Base-by-base conservation (phyloP, 2,329 filamentous ascomycete species). In the Ophiocordyceps unilateralis region DNA sequence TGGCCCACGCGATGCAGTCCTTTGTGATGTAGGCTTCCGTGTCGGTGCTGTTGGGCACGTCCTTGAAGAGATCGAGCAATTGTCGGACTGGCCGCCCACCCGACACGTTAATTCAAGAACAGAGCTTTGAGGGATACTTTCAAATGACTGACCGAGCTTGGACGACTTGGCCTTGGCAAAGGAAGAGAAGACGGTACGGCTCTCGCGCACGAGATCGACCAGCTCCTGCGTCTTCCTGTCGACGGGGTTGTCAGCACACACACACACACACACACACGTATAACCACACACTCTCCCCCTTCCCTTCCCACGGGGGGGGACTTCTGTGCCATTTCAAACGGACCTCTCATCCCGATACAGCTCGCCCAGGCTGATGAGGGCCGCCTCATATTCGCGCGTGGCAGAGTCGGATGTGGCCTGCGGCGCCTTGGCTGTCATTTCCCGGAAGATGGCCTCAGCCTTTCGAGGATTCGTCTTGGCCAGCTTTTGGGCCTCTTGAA, bases 151-250 rank as follows among this genome's bases (percentile, higher is more conserved):
- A 96, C 91, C 86, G 48, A 98, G 72, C 68, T 98, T 98, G 44
- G 91, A 85, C 26, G 91, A 96, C 76, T 98, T 98, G 48, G 93
- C 91, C 72, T 96, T 95, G 50, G 91, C 91, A 63, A 98, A 96
- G 49, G 85, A 91, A 45, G 89, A 95, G 50, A 98, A 78, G 39
- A 91, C 83, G 50, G 83, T 83, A 58, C 89, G 78, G 63, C 87
- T 94, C 61, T 85, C 84, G 58, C 82, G 88, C 55, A 98, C 81
- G 51, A 98, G 74, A 55, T 87, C 80, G 48, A 93, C 85, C 47
- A 98, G 78, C 56, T 93, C 84, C 58, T 91, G 72, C 53, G 81
- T 70, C 61, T 83, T 84, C 65, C 81, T 87, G 43, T 36, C 42
- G 11, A 3, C 20, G 21, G 20, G n/a, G n/a, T n/a, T n/a, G n/a